Percentiles rank a stretch among this genome's conserved stretches.
phyloP scores from a whole-genome alignment of 805 yeast genomes.

The Starmerella scarabaei region DNA sequence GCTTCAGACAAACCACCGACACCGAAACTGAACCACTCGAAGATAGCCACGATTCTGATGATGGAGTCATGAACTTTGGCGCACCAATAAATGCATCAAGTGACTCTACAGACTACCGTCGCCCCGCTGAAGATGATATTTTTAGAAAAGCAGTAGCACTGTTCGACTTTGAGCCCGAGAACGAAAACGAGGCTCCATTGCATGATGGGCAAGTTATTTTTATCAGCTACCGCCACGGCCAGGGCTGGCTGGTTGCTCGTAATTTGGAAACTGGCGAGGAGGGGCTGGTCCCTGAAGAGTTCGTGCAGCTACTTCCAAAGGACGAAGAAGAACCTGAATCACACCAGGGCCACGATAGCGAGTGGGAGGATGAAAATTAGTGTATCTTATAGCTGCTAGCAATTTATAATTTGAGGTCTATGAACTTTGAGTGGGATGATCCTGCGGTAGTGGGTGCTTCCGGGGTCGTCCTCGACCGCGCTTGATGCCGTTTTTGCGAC shows the following conservation, averaged over 20 bases:
- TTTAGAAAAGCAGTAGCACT: conserved; percentile 67
- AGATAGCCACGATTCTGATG: conserved; percentile 9
- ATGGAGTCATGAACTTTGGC: background rate
- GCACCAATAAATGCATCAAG: background rate
- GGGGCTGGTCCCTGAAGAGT: conserved; percentile 92
- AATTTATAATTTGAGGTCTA: no score
- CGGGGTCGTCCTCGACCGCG: no score
- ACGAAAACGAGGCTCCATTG: conserved; percentile 76
- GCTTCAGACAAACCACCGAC: conserved; percentile 26
- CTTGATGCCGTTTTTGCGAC: no score
- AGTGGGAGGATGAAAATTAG: conserved; percentile 15
- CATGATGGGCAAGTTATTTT: conserved; percentile 71
- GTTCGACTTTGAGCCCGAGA: conserved; percentile 83
- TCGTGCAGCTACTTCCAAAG: conserved; percentile 44
- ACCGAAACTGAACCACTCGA: background rate
- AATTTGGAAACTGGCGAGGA: conserved; percentile 65
- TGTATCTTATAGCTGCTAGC: no score
- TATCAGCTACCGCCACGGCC: conserved; percentile 86
- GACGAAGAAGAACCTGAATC: no score
- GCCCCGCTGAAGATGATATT: conserved; percentile 34
- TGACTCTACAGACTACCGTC: no score
- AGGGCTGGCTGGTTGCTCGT: conserved; percentile 93
- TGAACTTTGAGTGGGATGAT: no score
- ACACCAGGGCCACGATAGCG: no score
- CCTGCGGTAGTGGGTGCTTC: no score